Evolutionary conservation across 2,329 filamentous ascomycete species (phyloP), one percentile per base, ranked within the genome.

Genomic region (Aureobasidium leucospermi): DNA sequence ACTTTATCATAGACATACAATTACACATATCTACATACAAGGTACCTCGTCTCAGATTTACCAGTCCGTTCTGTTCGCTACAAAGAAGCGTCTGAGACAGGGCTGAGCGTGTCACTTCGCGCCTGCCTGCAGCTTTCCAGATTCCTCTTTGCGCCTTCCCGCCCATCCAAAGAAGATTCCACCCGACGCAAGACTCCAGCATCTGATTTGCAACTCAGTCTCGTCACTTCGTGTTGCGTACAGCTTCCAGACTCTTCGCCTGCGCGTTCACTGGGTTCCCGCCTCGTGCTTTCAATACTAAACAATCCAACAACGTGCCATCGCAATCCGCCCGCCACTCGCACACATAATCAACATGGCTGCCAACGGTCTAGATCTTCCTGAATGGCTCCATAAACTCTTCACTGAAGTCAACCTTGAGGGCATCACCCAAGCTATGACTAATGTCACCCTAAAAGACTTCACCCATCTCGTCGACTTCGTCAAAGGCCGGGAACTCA

Each of bases 1-100:
- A 53, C 23, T 53, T 32, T 28, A 53, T 19, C 49, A 53, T 53
- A 53, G 49, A 53, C 49, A 42, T 42, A 42, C 23, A 52, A 29
- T 29, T 23, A 53, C 13, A 53, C 1, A 28, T 42, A 19, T 32
- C 32, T n/a, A 32, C 1, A 41, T 13, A 29, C 36, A 41, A 32
- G 19, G 23, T 32, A 28, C 19, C 10, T 15, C n/a, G 13, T n/a
- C 39, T 5, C 23, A 6, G 2, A 51, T 31, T n/a, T 10, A n/a
- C 23, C 10, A 9, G 13, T 52, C 16, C 34, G 3, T 2, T 23
- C 19, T 10, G n/a, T 32, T 32, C 13, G 3, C 5, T 2, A 4
- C 8, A 19, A n/a, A 32, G 7, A 32, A 19, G 10, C 13, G 4
- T 15, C 6, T 10, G 8, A 23, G 23, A 23, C 23, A 23, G 23